Evolutionary conservation across 306 rosid species (phyloP), one percentile per base, ranked within the genome.

Genomic region (Corylus heterophylla): DNA sequence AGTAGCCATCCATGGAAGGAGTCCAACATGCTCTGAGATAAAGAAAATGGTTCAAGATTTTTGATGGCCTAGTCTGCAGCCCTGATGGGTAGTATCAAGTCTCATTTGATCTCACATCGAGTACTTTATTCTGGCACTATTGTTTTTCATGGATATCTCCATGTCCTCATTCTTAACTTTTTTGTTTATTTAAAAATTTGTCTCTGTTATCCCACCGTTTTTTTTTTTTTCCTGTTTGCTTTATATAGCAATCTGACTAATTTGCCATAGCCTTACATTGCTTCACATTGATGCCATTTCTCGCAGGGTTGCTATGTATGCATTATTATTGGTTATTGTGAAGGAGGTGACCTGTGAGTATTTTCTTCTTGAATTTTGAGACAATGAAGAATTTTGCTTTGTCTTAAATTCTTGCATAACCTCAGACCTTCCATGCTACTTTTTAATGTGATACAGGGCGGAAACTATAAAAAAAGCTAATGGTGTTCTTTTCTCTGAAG

Each of bases 291-390:
- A 76, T 80, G 79, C 45, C 79, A 78, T 86, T 78, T 49, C 76
- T 80, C 80, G 62, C 92, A 96, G 99, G 99, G 99, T 83, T 96
- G 99, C 89, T 96, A 93, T 79, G 99, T 93, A 74, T 96, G 99
- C 92, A 96, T 93, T 73, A 86, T 96, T 71, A 86, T 96, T 73
- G 98, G 99, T 76, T 96, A 88, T 79, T 96, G 99, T 51, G 99
- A 90, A 82, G 97, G 98, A 48, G 98, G 99, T 73, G 99, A 96
- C 89, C 91, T 96, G 99, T 96, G 82, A 89, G 96, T 79, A 44
- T 75, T 80, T 76, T 70, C 51, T 54, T 55, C 61, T 31, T 44
- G 73, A 76, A 67, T 52, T 73, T 72, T 37, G 55, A 67, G 72
- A 42, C 13, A 64, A 16, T 13, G 50, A n/a, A 39, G 12, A 4